These are phyloP conservation scores for Spathaspora sp. DNA, from an alignment of 805 yeast species.

Conservation along the genomic window DNA sequence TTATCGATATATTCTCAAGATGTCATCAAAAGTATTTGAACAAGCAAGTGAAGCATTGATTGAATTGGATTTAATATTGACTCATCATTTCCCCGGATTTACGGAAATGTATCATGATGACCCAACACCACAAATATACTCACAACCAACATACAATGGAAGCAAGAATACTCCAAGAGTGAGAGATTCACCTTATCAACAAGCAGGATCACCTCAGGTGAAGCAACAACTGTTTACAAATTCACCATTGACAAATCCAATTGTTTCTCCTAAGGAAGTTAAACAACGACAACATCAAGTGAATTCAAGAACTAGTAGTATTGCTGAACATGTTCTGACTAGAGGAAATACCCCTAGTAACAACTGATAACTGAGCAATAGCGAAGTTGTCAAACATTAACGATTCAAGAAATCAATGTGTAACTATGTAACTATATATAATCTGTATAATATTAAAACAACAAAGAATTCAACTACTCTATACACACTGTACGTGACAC, in stretches of 20 bases:
- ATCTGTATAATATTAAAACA: no score
- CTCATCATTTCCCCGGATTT: constrained; percentile 77
- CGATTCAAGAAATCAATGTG: no score
- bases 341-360: background rate
- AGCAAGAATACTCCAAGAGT: constrained; percentile 1
- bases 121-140: background rate
- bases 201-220: constrained; percentile 2
- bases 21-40: constrained; percentile 71
- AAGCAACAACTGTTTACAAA: constrained; percentile 15
- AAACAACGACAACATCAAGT: constrained; percentile 14
- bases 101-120: constrained; percentile 18
- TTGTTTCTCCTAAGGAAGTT: constrained; percentile 26
- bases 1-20: constrained; percentile 72
- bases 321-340: background rate
- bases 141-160: constrained; percentile 1
- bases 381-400: background rate
- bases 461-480: no score
- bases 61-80: constrained; percentile 66
- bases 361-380: background rate
- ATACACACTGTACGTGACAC: no score
- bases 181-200: constrained; percentile 16
- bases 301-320: background rate
- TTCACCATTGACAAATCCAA: constrained; percentile 17
- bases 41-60: constrained; percentile 74
- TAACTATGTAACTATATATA: no score